Percentiles rank a stretch among this genome's conserved stretches.
phyloP scores from a whole-genome alignment of 306 rosid species.

The Alnus rubra region DNA sequence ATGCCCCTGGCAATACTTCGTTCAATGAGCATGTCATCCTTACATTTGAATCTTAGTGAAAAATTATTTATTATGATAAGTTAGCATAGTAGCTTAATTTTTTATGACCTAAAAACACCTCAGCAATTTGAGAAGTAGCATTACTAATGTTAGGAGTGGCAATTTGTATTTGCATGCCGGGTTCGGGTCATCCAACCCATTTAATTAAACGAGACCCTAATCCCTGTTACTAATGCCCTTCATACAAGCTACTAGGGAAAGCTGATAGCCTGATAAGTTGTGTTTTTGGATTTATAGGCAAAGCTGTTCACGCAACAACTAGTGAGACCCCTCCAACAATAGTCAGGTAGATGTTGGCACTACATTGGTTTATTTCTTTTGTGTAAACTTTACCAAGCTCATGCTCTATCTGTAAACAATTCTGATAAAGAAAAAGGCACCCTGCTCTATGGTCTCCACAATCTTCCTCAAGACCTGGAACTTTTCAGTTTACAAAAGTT shows the following conservation, averaged over 20 bases:
- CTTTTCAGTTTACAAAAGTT: slow-evolving; percentile 26
- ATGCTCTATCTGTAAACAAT: not conserved
- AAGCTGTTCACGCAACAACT: slow-evolving; percentile 8
- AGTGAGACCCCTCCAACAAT: slow-evolving; percentile 26
- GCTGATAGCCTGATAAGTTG: not conserved
- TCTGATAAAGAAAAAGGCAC: slow-evolving; percentile 21
- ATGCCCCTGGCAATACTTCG: no score
- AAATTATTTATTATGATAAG: not conserved
- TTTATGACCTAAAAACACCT: not conserved
- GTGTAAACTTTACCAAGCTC: not conserved
- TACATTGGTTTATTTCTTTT: not conserved
- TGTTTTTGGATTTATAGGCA: not conserved
- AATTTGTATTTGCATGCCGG: no score
- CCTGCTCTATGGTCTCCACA: slow-evolving; percentile 21
- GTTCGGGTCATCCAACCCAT: no score
- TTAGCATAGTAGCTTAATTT: not conserved
- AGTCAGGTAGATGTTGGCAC: slow-evolving; percentile 30
- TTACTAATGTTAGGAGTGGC: not conserved
- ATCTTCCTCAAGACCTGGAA: slow-evolving; percentile 18
- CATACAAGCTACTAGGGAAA: not conserved
- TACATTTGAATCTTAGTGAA: not conserved
- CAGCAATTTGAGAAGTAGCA: not conserved
- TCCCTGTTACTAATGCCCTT: not conserved
- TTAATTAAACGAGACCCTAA: no score
- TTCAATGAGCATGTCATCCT: not conserved